Evolutionary conservation across 345 rosid genomes (phyloP).

Genomic region (Gynandropsis gynandra): DNA sequence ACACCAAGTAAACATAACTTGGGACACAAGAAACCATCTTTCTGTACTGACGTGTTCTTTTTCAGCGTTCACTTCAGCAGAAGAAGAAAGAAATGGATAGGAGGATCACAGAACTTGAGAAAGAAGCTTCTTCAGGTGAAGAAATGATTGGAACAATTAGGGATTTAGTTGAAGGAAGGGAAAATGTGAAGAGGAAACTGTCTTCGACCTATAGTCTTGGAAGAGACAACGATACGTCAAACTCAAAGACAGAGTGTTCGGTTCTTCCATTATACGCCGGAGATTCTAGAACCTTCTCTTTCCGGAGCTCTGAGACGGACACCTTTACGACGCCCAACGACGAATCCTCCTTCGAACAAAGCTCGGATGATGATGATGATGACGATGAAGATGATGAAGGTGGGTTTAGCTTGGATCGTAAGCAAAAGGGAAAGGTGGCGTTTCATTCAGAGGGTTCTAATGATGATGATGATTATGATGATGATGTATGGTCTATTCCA

Average conservation of each 20-base stretch:
- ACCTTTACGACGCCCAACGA: conserved; percentile 33
- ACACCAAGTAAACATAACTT: conserved; percentile 4
- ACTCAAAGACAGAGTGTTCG: conserved; percentile 24
- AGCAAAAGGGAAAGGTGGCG: conserved; percentile 17
- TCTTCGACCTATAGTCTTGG: conserved; percentile 79
- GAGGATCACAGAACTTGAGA: conserved; percentile 48
- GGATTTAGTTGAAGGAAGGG: conserved; percentile 45
- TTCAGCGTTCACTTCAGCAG: conserved; percentile 58
- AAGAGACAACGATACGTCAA: conserved; percentile 34
- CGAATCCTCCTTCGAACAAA: conserved; percentile 32
- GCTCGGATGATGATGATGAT: neutral
- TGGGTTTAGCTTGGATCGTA: conserved; percentile 12
- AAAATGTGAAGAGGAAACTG: conserved; percentile 53
- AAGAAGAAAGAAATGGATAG: conserved; percentile 58
- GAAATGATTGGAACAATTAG: conserved; percentile 42
- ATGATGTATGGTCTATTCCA: conserved; percentile 7
- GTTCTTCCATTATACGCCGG: conserved; percentile 46
- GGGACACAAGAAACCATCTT: conserved; percentile 1
- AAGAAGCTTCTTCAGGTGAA: conserved; percentile 30
- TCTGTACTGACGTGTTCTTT: neutral
- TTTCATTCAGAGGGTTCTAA: conserved; percentile 16
- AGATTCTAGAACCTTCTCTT: conserved; percentile 47
- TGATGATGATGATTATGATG: conserved; percentile 10
- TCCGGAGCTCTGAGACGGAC: conserved; percentile 39
- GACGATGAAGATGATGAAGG: conserved; percentile 21